Evolutionary conservation across 148 eudicot genomes (phyloP), one percentile per base, ranked within the genome.

Genomic region (Gaultheria prostrata): DNA sequence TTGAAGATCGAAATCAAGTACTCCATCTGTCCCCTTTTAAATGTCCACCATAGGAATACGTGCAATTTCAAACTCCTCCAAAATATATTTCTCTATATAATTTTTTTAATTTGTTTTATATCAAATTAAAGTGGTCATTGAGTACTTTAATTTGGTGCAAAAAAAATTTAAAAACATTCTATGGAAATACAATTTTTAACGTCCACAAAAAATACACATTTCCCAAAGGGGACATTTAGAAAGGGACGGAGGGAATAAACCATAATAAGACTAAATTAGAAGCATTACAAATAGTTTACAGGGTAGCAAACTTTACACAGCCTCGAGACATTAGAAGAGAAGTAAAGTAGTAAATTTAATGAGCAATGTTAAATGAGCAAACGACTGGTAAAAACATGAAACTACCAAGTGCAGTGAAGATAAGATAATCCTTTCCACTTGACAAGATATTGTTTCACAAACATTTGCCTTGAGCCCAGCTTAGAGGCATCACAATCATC

Each of bases 381-480:
- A 67, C 33, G 4, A 67, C 7, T 67, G 72, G 72, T 4, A n/a
- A n/a, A 39, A 11, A 75, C 18, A 28, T 43, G 73, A 67, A 85
- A 73, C 46, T 95, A 97, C 99, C 99, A 97, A 83, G 94, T 86
- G 90, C 99, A 97, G 83, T 97, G 99, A 87, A 97, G 91, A 89
- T 93, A 97, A 79, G 99, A 97, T 82, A 85, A 82, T 82, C 94
- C 98, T 88, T 97, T 97, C 99, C 99, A 97, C 87, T 97, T 97
- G 8, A 97, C 95, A 86, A 97, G 93, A 88, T 97, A 97, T 56
- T 97, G 98, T 82, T 93, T 95, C 80, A 92, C 98, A 84, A 90
- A 90, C 50, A 88, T 86, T 87, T 95, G 95, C 85, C 92, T 92
- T 20, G 98, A 93, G 18, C 95, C 96, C 73, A 88, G 87, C 78